A percentile compares a stretch with the other conserved stretches of the same genome.
These are phyloP conservation scores for Plasmodium gonderi DNA, from an alignment of 169 alveolate species.

Conservation along the genomic window DNA sequence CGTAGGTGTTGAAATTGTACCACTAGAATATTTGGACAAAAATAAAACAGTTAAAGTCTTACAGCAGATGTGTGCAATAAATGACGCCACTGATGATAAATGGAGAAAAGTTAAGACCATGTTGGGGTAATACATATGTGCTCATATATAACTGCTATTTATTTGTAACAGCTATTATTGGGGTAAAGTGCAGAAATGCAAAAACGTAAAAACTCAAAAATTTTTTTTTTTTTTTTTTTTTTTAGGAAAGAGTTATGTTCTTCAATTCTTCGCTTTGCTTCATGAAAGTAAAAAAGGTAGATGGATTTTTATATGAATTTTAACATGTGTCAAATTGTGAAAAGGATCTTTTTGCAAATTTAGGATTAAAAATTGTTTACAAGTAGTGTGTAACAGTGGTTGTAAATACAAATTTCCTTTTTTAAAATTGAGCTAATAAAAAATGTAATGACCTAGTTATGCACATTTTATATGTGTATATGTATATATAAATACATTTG, in stretches of 20 bases:
- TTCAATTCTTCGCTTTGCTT: constrained; percentile 48
- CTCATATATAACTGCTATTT: neutral
- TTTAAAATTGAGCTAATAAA: neutral
- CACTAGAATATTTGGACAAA: constrained; percentile 68
- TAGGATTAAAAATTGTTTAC: neutral
- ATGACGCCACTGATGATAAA: constrained; percentile 74
- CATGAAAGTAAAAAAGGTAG: constrained; percentile 13
- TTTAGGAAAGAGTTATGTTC: constrained; percentile 71
- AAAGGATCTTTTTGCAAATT: neutral
- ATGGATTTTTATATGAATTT: neutral
- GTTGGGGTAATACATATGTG: constrained; percentile 36
- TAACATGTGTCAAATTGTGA: neutral
- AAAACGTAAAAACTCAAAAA: neutral
- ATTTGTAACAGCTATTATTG: neutral
- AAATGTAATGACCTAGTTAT: neutral
- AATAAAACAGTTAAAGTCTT: constrained; percentile 68
- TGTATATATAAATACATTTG: neutral
- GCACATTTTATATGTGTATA: neutral
- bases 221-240: constrained; percentile 16
- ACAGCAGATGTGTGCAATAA: constrained; percentile 72
- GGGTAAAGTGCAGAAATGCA: neutral
- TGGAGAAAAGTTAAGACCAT: constrained; percentile 71
- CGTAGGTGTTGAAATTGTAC: constrained; percentile 73
- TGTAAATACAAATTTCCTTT: neutral
- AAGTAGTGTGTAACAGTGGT: neutral